Percentiles rank a stretch among this genome's conserved stretches.
Evolutionary conservation across 1,284 basidiomycete species (phyloP).

Genomic region (Ceratobasidium sp.): DNA sequence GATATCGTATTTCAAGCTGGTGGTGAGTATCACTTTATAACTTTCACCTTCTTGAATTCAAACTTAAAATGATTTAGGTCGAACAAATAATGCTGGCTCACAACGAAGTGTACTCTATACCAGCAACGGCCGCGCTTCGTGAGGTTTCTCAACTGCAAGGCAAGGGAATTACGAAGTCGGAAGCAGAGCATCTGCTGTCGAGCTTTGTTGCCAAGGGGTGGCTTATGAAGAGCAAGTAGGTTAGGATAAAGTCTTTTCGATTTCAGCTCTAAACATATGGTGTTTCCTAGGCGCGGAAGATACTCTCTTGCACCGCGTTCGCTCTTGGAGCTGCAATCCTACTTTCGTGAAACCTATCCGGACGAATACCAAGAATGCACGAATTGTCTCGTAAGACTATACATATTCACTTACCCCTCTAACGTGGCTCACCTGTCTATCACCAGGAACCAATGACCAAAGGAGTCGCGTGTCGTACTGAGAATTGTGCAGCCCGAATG

Average conservation of each 20-base stretch:
- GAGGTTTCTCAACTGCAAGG: constrained; percentile 69
- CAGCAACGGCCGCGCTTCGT: constrained; percentile 77
- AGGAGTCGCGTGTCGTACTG: constrained; percentile 70
- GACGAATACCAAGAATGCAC: constrained; percentile 74
- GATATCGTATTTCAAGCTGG: constrained; percentile 81
- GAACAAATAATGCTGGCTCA: constrained; percentile 88
- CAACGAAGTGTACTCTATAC: constrained; percentile 75
- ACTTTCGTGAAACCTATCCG: constrained; percentile 78
- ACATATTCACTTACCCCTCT: constrained; percentile 37
- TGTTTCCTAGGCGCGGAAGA: constrained; percentile 65
- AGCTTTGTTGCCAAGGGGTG: constrained; percentile 86
- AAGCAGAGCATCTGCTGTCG: constrained; percentile 74
- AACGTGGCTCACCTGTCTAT: neutral
- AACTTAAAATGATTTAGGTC: constrained; percentile 61
- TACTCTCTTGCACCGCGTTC: constrained; percentile 82
- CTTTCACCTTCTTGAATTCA: neutral
- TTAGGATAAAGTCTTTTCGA: constrained; percentile 43
- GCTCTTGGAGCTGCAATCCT: constrained; percentile 76
- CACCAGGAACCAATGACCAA: constrained; percentile 67
- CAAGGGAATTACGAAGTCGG: constrained; percentile 74
- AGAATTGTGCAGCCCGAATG: constrained; percentile 71
- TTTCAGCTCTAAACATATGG: neutral
- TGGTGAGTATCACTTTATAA: constrained; percentile 61
- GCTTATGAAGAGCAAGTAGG: constrained; percentile 80
- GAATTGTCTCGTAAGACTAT: constrained; percentile 75